Evolutionary conservation across 2,329 filamentous ascomycete genomes (phyloP), one percentile per base, ranked within the genome.

Genomic region (Fusarium euwallaceae): DNA sequence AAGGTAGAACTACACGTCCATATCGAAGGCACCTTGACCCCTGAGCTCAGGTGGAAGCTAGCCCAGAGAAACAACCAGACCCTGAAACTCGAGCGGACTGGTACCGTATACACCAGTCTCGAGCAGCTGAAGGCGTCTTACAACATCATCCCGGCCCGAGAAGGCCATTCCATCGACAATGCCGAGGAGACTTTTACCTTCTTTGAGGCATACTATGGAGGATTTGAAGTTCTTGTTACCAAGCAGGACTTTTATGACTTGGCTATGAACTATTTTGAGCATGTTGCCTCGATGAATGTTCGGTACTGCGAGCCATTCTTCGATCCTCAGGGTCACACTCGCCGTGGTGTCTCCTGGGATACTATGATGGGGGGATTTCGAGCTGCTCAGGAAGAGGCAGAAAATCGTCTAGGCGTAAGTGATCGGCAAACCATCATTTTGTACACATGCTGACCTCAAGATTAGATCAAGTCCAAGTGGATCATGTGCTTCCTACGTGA

Each of bases 221-320:
- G 93, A 82, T 95, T 95, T 84, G 94, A 93, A 32, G 92, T 92
- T 0, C 87, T 95, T 5, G 83, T 91, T 56, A 87, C 88, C 2
- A 83, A 87, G 22, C 82, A 86, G 17, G 93, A 95, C 82, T 95
- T 94, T 79, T 91, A 93, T 78, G 88, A 89, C 64, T 86, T 95
- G 8, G 92, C 92, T 6, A 92, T 90, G 85, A 88, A 89, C 72
- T 95, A 95, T 83, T 93, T 95, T 80, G 77, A 85, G 27, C 88
- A 87, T 62, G 93, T 92, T 4, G 86, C 90, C 24, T 82, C 84
- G 2, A 89, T 94, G 74, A 90, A 90, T 51, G 90, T 95, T 2
- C 86, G 89, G 32, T 93, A 95, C 77, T 92, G 91, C 12, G 93
- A 95, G 80, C 87, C 94, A 60, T 95, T 94, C 83, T 95, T 95